Evolutionary conservation across 177 flowering plant species (phyloP), one percentile per base, ranked within the genome.

Genomic region (Vitis hybrid): DNA sequence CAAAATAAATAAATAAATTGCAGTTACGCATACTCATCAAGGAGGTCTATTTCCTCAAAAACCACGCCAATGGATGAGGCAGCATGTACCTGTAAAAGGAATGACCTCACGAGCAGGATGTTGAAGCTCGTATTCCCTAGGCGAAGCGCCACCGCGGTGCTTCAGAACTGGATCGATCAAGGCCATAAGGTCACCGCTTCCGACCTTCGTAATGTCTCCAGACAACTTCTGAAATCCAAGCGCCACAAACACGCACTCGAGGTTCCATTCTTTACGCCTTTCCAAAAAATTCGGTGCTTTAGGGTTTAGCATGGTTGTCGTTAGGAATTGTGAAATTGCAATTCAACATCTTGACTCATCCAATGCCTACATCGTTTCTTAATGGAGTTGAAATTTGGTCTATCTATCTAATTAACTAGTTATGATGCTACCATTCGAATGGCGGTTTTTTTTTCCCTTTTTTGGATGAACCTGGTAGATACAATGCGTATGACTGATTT

Each of bases 221-320:
- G 6, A 4, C 59, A 18, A 17, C 80, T 81, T 19, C 15, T 74
- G 13, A 56, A 66, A 49, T 67, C 51, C 18, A 71, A 65, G 71
- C 84, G 86, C 57, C 75, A 64, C 57, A n/a, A 68, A 8, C 79
- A 76, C 63, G 82, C 81, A 1, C 79, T 83, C 11, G 71, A 80
- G 83, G 83, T 80, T 32, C 50, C 18, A 2, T 7, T 17, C 60
- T 15, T 49, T 61, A 24, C 15, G 14, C 24, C 54, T 35, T 24
- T 35, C 46, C 7, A 6, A 35, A 35, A 35, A 35, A 5, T 6
- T 35, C 46, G 46, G 46, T 35, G 46, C 46, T 35, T 35, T 35
- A 35, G 46, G 46, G 46, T 35, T 35, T 35, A 35, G 46, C 6
- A 35, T 6, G 46, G 7, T 24, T 24, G 27, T 24, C 27, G 27